These are phyloP conservation scores for Eutrema heterophyllum DNA, from an alignment of 345 rosid species.

Conservation along the genomic window DNA sequence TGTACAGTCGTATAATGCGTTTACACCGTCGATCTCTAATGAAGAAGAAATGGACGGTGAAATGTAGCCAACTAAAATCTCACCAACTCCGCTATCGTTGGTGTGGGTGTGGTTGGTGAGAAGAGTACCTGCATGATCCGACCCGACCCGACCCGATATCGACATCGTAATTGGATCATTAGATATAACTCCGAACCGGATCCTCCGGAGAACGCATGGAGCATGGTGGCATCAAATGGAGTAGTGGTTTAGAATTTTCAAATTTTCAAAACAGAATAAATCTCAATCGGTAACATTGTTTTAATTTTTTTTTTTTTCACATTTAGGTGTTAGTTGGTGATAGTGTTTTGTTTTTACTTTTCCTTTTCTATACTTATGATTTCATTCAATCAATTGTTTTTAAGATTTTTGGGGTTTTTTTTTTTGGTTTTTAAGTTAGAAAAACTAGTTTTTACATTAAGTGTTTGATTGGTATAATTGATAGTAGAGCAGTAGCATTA, in stretches of 20 bases:
- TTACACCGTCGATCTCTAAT: background rate
- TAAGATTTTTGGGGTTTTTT: too few species aligned
- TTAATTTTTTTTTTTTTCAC: background rate
- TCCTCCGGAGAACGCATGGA: too few species aligned
- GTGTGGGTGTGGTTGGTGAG: conserved; percentile 29
- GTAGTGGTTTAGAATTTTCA: background rate
- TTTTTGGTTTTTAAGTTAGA: too few species aligned
- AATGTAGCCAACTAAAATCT: background rate
- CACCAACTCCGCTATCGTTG: conserved; percentile 29
- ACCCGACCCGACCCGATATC: conserved; percentile 17
- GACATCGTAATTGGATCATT: background rate
- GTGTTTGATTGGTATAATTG: too few species aligned
- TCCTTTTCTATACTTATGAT: too few species aligned
- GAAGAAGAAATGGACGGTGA: background rate
- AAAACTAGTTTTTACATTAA: too few species aligned
- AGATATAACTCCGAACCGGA: background rate
- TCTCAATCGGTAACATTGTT: background rate
- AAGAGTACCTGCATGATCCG: background rate
- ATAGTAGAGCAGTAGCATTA: too few species aligned
- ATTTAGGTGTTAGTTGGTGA: background rate
- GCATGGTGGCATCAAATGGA: too few species aligned
- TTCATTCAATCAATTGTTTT: too few species aligned
- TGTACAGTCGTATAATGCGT: background rate
- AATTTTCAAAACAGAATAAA: background rate
- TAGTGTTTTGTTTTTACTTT: too few species aligned